Conservation (phyloP, 495 filamentous ascomycete species). For the Penicillium odoratum region DNA sequence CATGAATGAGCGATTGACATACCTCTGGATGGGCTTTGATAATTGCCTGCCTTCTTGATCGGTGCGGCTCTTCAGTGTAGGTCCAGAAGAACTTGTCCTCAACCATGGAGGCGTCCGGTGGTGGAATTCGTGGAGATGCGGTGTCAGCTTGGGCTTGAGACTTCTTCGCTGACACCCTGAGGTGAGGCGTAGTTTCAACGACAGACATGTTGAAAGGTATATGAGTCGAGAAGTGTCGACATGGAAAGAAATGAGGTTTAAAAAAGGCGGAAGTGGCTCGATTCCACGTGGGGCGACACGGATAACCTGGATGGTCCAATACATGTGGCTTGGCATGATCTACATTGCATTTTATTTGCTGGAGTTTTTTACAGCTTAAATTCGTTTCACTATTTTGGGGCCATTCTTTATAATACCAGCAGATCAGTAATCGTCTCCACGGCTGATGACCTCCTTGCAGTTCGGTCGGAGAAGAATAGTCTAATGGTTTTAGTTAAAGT, state of each 20-base stretch:
- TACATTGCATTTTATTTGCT: slow-evolving; percentile 4
- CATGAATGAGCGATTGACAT: not conserved
- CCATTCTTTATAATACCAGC: not conserved
- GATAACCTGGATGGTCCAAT: slow-evolving; percentile 23
- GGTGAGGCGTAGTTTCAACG: slow-evolving; percentile 38
- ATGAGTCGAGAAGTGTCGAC: slow-evolving; percentile 17
- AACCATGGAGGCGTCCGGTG: slow-evolving; percentile 36
- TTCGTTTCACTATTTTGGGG: not conserved
- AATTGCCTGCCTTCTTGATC: slow-evolving; percentile 84
- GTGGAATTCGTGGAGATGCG: slow-evolving; percentile 31
- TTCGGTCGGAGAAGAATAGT: slow-evolving; percentile 84
- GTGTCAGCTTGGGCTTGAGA: slow-evolving; percentile 17
- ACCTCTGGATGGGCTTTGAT: slow-evolving; percentile 99
- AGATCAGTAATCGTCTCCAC: slow-evolving; percentile 81
- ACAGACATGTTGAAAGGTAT: slow-evolving; percentile 30
- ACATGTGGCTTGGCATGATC: slow-evolving; percentile 20
- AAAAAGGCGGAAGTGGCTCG: slow-evolving; percentile 24
- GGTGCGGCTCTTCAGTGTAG: slow-evolving; percentile 97
- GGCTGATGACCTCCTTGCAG: slow-evolving; percentile 90
- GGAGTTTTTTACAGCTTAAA: not conserved
- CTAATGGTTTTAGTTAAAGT: slow-evolving; percentile 40
- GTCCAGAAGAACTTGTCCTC: slow-evolving; percentile 82
- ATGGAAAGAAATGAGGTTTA: slow-evolving; percentile 15
- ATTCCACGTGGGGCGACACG: slow-evolving; percentile 46
- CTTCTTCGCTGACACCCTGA: slow-evolving; percentile 40